These are phyloP conservation scores for Neurospora sp. DNA, from an alignment of 2,329 filamentous ascomycete genomes.

Conservation along the genomic window DNA sequence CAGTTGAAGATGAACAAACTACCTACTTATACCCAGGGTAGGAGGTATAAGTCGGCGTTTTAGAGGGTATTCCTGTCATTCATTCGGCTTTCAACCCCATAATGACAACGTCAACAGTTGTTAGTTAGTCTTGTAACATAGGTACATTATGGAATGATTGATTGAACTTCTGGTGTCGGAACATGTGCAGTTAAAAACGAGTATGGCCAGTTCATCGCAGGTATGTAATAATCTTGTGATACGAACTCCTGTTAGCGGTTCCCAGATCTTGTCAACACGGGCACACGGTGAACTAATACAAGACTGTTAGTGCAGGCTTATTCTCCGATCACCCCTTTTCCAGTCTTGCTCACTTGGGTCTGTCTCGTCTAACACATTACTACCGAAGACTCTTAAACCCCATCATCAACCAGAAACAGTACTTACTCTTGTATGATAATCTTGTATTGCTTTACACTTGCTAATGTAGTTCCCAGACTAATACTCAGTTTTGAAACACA, in stretches of 20 bases:
- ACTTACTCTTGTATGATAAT: too few species aligned
- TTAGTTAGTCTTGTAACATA: background rate
- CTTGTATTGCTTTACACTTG: background rate
- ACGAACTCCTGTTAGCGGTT: background rate
- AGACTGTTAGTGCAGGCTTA: background rate
- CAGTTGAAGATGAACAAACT: too few species aligned
- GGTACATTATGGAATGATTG: background rate
- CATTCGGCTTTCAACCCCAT: background rate
- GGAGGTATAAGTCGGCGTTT: background rate
- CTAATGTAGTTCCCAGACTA: background rate
- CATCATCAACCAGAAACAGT: too few species aligned
- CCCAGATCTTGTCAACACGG: too few species aligned
- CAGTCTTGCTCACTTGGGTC: background rate
- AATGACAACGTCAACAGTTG: background rate
- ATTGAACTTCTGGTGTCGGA: background rate
- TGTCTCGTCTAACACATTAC: background rate
- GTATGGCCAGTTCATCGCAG: background rate
- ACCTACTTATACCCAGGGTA: background rate
- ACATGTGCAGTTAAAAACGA: background rate
- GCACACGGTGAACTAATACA: too few species aligned
- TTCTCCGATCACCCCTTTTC: background rate
- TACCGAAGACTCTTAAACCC: background rate
- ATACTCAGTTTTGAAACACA: background rate
- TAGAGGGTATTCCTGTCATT: background rate
- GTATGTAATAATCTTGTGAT: background rate